Evolutionary conservation across 441 rosid species (phyloP), one percentile per base, ranked within the genome.

Genomic region (Jatropha podagrica): DNA sequence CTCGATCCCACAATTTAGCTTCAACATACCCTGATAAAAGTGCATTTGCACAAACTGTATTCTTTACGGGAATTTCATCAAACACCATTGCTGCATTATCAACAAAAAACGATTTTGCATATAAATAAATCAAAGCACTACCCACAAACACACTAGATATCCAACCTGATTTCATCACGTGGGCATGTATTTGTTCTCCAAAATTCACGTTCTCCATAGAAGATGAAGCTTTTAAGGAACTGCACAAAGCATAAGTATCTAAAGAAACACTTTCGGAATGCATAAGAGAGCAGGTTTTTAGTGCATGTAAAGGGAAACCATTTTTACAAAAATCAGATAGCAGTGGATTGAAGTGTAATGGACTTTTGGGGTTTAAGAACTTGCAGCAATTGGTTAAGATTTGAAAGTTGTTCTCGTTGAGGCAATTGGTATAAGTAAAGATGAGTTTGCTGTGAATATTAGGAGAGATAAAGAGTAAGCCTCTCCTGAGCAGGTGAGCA

Each of bases 1-100:
- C 86, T 56, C 77, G 76, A 68, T 10, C 56, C 90, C 90, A 86
- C 75, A 72, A 59, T 42, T 81, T 82, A 69, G 81, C 82, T 63
- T 86, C 86, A 48, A 80, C 69, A 58, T 77, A 85, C 32, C 86
- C 88, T 0, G 79, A 81, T 72, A 89, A 70, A 69, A 89, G 86
- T 1, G 89, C 86, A 79, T 89, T 89, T 63, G 86, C 88, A 23
- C 91, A 89, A 56, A 85, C 88, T 8, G 87, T 82, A 75, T 87
- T 89, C 81, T 71, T 89, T 23, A 75, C 44, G 44, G 86, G 86
- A 79, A 89, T 87, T 87, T 87, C 91, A 58, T 87, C 89, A 20
- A 89, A 86, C 83, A 89, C 1, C 69, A 38, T 27, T 5, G 75
- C 78, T 15, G 93, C 88, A 66, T 80, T 74, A 11, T 40, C 41